phyloP scores from a whole-genome alignment of 2,329 filamentous ascomycete species.

The Fusarium sp. region DNA sequence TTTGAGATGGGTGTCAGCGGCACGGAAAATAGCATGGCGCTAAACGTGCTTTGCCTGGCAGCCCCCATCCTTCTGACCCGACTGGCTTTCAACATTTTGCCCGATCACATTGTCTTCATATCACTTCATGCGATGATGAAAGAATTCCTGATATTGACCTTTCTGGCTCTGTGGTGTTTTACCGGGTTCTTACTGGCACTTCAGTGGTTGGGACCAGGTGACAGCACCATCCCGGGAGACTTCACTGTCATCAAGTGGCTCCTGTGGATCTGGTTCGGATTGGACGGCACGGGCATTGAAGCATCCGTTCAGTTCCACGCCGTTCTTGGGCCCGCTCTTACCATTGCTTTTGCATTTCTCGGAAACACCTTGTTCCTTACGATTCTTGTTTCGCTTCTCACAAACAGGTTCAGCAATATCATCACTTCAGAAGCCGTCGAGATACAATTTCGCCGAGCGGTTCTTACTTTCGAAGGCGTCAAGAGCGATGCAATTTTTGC shows the following conservation, averaged over 20 bases:
- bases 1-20: slow-evolving; percentile 64
- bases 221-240: slow-evolving; percentile 50
- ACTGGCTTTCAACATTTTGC: slow-evolving; percentile 79
- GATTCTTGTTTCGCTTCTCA: slow-evolving; percentile 79
- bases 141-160: slow-evolving; percentile 76
- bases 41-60: slow-evolving; percentile 75
- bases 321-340: slow-evolving; percentile 76
- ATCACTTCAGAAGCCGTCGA: slow-evolving; percentile 76
- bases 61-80: slow-evolving; percentile 77
- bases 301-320: slow-evolving; percentile 71
- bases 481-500: slow-evolving; percentile 79
- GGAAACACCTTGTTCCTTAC: slow-evolving; percentile 77
- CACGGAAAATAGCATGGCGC: slow-evolving; percentile 65
- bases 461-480: slow-evolving; percentile 79
- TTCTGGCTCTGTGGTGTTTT: slow-evolving; percentile 77
- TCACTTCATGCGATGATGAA: slow-evolving; percentile 80
- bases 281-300: slow-evolving; percentile 72
- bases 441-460: slow-evolving; percentile 78
- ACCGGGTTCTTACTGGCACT: slow-evolving; percentile 78
- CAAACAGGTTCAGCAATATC: slow-evolving; percentile 78
- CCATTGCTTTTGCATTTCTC: slow-evolving; percentile 79
- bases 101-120: slow-evolving; percentile 81
- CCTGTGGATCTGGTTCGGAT: slow-evolving; percentile 83
- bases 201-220: slow-evolving; percentile 68
- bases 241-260: slow-evolving; percentile 80